These are phyloP conservation scores for Krasilnikovozyma curviuscula DNA, from an alignment of 768 basidiomycete genomes.

Conservation along the genomic window DNA sequence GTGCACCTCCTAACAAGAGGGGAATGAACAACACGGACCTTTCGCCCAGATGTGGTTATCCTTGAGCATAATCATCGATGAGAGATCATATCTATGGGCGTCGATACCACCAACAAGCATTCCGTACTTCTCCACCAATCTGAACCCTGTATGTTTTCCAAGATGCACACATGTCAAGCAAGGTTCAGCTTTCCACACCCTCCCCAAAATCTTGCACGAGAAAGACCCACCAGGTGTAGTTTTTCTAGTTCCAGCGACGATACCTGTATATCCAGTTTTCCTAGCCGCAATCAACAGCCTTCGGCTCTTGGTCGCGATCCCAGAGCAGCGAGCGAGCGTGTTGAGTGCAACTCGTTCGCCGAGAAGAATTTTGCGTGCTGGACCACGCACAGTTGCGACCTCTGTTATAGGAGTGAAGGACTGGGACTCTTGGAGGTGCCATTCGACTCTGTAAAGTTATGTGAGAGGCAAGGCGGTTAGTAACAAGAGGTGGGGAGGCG, in stretches of 20 bases:
- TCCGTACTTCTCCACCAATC: slow-evolving; percentile 92
- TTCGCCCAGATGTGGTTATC: slow-evolving; percentile 99
- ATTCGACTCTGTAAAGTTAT: slow-evolving; percentile 49
- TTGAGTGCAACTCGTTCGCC: slow-evolving; percentile 89
- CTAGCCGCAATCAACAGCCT: slow-evolving; percentile 57
- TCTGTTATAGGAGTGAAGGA: slow-evolving; percentile 48
- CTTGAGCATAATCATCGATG: slow-evolving; percentile 99
- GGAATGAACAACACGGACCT: slow-evolving; percentile 32
- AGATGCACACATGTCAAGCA: neutral
- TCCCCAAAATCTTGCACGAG: neutral
- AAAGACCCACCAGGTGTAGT: slow-evolving; percentile 58
- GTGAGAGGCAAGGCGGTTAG: neutral
- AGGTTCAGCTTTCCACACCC: neutral
- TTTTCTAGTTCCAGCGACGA: slow-evolving; percentile 87
- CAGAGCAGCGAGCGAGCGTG: slow-evolving; percentile 80
- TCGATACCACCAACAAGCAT: slow-evolving; percentile 97
- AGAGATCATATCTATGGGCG: slow-evolving; percentile 85
- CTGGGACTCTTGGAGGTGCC: slow-evolving; percentile 76
- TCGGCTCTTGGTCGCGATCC: slow-evolving; percentile 84
- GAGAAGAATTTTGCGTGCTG: slow-evolving; percentile 65
- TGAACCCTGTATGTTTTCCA: slow-evolving; percentile 42
- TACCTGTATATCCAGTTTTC: slow-evolving; percentile 60
- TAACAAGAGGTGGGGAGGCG: neutral
- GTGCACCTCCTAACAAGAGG: neutral
- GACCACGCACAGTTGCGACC: slow-evolving; percentile 78